phyloP scores from a whole-genome alignment of 2,329 filamentous ascomycete species.

The Penicillium thymicola region DNA sequence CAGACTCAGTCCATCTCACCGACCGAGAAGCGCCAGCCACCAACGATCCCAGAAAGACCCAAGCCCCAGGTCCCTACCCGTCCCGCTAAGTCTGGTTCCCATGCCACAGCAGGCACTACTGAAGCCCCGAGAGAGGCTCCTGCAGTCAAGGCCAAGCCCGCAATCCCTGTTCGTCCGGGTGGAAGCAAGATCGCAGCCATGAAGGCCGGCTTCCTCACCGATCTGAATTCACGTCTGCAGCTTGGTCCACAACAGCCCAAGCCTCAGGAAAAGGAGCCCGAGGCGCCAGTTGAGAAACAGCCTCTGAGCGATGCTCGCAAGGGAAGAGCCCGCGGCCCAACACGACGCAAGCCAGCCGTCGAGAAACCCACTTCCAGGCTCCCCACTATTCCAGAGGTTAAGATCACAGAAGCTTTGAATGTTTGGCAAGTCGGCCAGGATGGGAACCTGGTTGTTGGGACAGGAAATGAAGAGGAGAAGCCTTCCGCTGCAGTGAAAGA shows the following conservation, averaged over 20 bases:
- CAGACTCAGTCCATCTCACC: conserved; percentile 42
- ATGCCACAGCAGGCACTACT: conserved; percentile 34
- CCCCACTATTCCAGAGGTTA: conserved; percentile 37
- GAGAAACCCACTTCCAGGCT: conserved; percentile 52
- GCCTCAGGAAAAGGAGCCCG: conserved; percentile 65
- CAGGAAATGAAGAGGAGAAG: conserved; percentile 15
- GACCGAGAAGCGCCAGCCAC: conserved; percentile 50
- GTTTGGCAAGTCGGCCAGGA: conserved; percentile 39
- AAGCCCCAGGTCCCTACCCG: conserved; percentile 66
- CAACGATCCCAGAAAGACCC: conserved; percentile 55
- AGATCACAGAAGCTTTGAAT: conserved; percentile 40
- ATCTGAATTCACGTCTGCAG: conserved; percentile 84
- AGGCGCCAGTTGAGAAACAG: conserved; percentile 65
- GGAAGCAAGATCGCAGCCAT: conserved; percentile 87
- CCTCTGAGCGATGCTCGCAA: conserved; percentile 89
- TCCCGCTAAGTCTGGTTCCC: conserved; percentile 53
- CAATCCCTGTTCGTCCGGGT: conserved; percentile 71
- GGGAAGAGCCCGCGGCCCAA: conserved; percentile 81
- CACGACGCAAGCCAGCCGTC: conserved; percentile 64
- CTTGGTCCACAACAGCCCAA: conserved; percentile 77
- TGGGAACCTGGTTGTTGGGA: conserved; percentile 34
- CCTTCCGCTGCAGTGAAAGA: conserved; percentile 9
- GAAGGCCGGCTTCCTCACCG: conserved; percentile 87
- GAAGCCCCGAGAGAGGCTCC: conserved; percentile 30
- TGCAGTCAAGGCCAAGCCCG: conserved; percentile 69